Evolutionary conservation across 805 yeast species (phyloP).

Genomic region (Nakazawaea laoshanensis): DNA sequence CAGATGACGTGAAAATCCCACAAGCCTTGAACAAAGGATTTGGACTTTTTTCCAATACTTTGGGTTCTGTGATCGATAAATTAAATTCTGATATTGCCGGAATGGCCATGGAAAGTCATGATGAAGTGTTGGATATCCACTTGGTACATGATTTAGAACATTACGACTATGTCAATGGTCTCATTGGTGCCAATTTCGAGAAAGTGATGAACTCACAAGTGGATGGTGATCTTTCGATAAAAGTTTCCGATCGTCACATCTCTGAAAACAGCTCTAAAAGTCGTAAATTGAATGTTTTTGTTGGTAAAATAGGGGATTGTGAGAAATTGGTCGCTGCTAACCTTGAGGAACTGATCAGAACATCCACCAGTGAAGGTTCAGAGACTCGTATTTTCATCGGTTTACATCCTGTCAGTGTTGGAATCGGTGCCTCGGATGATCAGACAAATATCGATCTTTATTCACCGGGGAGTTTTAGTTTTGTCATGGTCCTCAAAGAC

Average conservation of each 20-base stretch:
- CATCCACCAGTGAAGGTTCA: slow-evolving; percentile 15
- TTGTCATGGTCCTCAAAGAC: slow-evolving; percentile 71
- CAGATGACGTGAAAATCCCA: slow-evolving; percentile 22
- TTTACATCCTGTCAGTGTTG: slow-evolving; percentile 17
- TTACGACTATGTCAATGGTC: slow-evolving; percentile 35
- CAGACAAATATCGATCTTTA: slow-evolving; percentile 34
- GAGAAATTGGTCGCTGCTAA: slow-evolving; percentile 86
- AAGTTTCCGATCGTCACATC: slow-evolving; percentile 44
- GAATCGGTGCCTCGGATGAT: slow-evolving; percentile 16
- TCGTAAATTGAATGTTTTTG: slow-evolving; percentile 57
- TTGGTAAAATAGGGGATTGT: slow-evolving; percentile 75
- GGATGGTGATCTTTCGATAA: slow-evolving; percentile 65
- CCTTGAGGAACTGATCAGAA: slow-evolving; percentile 63
- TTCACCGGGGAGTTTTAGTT: slow-evolving; percentile 54
- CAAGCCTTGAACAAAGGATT: slow-evolving; percentile 26
- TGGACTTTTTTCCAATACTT: slow-evolving; percentile 20
- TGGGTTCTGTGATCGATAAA: slow-evolving; percentile 29
- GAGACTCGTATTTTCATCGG: slow-evolving; percentile 23
- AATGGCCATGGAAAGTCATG: slow-evolving; percentile 18
- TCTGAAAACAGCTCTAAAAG: slow-evolving; percentile 17
- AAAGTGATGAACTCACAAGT: slow-evolving; percentile 60
- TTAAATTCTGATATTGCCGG: slow-evolving; percentile 22
- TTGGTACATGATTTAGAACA: slow-evolving; percentile 63
- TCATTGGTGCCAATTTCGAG: slow-evolving; percentile 47
- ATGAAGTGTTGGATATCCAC: slow-evolving; percentile 52